Evolutionary conservation across 192 early-diverging fungal species (phyloP), one percentile per base, ranked within the genome.

Genomic region (Piromyces finnis): DNA sequence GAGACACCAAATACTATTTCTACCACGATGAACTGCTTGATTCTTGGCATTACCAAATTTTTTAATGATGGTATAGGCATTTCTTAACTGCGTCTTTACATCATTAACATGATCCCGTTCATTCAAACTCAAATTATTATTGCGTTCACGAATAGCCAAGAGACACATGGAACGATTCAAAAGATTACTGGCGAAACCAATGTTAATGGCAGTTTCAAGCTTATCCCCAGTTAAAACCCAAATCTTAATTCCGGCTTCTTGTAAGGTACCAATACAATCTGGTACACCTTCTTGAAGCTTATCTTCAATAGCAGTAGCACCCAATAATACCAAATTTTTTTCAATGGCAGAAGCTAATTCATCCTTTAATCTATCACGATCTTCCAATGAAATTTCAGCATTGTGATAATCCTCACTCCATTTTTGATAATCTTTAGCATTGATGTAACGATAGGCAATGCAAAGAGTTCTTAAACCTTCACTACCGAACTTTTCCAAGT

Each of bases 181-280:
- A 3, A 81, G 77, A 59, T 81, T 30, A 78, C 80, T 78, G 12
- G 80, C 77, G 17, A 78, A 81, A 17, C 80, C 80, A 78, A 81
- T 81, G 26, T 81, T 81, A 78, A 81, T 51, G 26, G 80, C 80
- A 9, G 80, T 81, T 39, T 81, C 80, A 1, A 81, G n/a, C 26
- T 81, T 81, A 78, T 81, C 80, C 5, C 80, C 80, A 17, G 80
- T 81, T 79, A 81, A 79, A 11, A 81, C 80, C 80, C 80, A 81
- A 30, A 81, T 11, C 35, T 81, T 81, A 29, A 81, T 81, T 7
- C 80, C 80, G 11, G 80, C 80, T 3, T 29, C 29, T 35, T 29
- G 79, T 18, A 81, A 28, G 5, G n/a, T 30, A 22, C 80, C 13
- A 79, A 81, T 81, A 29, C 41, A 78, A 13, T 81, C 80, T 0